These are phyloP conservation scores for Mucor mucedo DNA, from an alignment of 371 early-diverging fungal species.

Conservation along the genomic window DNA sequence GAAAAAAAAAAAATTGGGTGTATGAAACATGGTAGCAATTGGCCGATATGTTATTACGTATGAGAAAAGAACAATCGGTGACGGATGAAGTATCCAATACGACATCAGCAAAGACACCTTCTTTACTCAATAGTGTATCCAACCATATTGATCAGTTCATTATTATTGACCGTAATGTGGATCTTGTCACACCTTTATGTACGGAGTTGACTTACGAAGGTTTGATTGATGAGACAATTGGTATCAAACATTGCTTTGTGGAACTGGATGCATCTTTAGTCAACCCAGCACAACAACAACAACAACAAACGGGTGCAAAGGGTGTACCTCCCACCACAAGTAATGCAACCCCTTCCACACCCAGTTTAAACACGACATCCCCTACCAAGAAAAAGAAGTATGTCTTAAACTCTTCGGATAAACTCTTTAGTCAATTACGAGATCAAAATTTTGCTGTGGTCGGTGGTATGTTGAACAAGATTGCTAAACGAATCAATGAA, in stretches of 20 bases:
- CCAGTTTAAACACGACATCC: not conserved
- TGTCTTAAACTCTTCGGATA: slow-evolving; percentile 79
- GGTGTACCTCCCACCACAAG: slow-evolving; percentile 5
- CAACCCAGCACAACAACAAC: slow-evolving; percentile 40
- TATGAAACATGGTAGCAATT: slow-evolving; percentile 50
- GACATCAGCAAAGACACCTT: slow-evolving; percentile 47
- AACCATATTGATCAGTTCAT: slow-evolving; percentile 87
- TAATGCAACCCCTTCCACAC: slow-evolving; percentile 24
- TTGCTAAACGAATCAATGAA: slow-evolving; percentile 83
- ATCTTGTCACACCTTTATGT: slow-evolving; percentile 89
- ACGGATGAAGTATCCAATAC: slow-evolving; percentile 53
- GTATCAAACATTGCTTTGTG: slow-evolving; percentile 72
- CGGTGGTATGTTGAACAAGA: slow-evolving; percentile 77
- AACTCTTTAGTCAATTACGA: slow-evolving; percentile 78
- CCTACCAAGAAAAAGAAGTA: slow-evolving; percentile 77
- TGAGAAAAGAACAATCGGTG: slow-evolving; percentile 80
- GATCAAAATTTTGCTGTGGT: slow-evolving; percentile 92
- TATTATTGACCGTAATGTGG: slow-evolving; percentile 89
- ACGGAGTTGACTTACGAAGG: slow-evolving; percentile 96
- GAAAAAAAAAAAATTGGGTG: no score
- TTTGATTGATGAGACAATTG: slow-evolving; percentile 83
- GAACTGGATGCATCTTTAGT: slow-evolving; percentile 61
- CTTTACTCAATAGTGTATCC: slow-evolving; percentile 56
- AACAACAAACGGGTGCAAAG: slow-evolving; percentile 12
- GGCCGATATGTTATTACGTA: slow-evolving; percentile 79